phyloP scores from a whole-genome alignment of 768 basidiomycete genomes.

The Phanerodontia chrysosporium region DNA sequence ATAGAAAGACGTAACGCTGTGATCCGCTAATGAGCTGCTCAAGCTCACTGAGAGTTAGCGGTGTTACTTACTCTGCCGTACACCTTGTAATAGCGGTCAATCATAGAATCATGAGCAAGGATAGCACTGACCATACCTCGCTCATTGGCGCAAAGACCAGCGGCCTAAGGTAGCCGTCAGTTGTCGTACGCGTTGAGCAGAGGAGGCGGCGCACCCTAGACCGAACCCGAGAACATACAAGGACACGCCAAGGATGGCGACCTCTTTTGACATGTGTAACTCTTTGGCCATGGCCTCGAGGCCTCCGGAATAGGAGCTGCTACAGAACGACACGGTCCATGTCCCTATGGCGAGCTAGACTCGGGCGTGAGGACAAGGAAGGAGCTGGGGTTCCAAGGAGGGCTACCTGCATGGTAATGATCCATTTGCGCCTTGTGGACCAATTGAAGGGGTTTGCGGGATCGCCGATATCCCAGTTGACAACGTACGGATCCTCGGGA shows the following conservation, averaged over 20 bases:
- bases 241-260: slow-evolving; percentile 56
- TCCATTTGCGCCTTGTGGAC: slow-evolving; percentile 43
- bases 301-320: slow-evolving; percentile 54
- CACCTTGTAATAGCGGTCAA: slow-evolving; percentile 7
- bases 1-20: slow-evolving; percentile 52
- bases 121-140: slow-evolving; percentile 37
- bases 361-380: not conserved
- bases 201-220: slow-evolving; percentile 37
- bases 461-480: slow-evolving; percentile 50
- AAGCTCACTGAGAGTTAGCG: not conserved
- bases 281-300: slow-evolving; percentile 40
- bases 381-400: not conserved
- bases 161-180: slow-evolving; percentile 30
- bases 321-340: slow-evolving; percentile 56
- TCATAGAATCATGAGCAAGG: not conserved
- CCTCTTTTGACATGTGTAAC: slow-evolving; percentile 44
- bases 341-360: slow-evolving; percentile 44
- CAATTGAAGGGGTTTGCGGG: slow-evolving; percentile 57
- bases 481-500: slow-evolving; percentile 44
- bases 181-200: not conserved
- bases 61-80: slow-evolving; percentile 48
- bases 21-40: not conserved
- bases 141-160: slow-evolving; percentile 56
- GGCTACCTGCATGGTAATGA: slow-evolving; percentile 49
- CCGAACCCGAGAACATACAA: slow-evolving; percentile 63